Evolutionary conservation across 768 basidiomycete genomes (phyloP), one percentile per base, ranked within the genome.

Genomic region (Suillus subalutaceus): DNA sequence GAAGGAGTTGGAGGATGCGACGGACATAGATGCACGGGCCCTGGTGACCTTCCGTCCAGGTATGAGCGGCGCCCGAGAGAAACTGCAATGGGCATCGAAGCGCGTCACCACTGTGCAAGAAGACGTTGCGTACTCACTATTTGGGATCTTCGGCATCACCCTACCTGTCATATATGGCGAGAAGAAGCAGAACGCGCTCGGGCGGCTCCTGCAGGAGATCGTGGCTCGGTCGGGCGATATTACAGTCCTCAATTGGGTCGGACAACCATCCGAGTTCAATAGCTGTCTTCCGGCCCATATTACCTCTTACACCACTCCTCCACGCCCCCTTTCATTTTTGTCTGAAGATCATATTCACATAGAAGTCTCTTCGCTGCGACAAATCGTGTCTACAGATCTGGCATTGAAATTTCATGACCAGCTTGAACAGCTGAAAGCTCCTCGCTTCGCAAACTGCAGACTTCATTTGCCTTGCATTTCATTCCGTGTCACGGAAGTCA

Each of bases 351-450:
- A 7, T 0, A 20, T 44, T 20, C 43, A 44, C 0, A 7, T 18
- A 7, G 0, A 0, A 0, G 6, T 44, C 18, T 44, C 43, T 7
- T 44, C 9, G 7, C 18, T 48, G 46, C 46, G n/a, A n/a, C 4
- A 12, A 1, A 16, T 5, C 9, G n/a, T 48, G 2, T 0, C n/a
- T n/a, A 1, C 12, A 0, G 3, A n/a, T 10, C 5, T 7, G 10
- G 46, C 46, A 10, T 48, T 9, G n/a, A n/a, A n/a, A 12, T 0
- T 48, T 9, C 12, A 48, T 12, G 0, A n/a, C n/a, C 8, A 1
- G 7, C 20, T 48, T 12, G 46, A 48, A 1, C 0, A 20, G 20
- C 3, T 46, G 44, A n/a, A n/a, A n/a, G n/a, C n/a, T n/a, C n/a
- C 20, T 2, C 44, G 8, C 2, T 46, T 46, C 4, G 20, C 44